A percentile compares a stretch with the other conserved stretches of the same genome.
These are phyloP conservation scores for Carex arenaria DNA, from an alignment of 202 grass and related monocot genomes.

Conservation along the genomic window DNA sequence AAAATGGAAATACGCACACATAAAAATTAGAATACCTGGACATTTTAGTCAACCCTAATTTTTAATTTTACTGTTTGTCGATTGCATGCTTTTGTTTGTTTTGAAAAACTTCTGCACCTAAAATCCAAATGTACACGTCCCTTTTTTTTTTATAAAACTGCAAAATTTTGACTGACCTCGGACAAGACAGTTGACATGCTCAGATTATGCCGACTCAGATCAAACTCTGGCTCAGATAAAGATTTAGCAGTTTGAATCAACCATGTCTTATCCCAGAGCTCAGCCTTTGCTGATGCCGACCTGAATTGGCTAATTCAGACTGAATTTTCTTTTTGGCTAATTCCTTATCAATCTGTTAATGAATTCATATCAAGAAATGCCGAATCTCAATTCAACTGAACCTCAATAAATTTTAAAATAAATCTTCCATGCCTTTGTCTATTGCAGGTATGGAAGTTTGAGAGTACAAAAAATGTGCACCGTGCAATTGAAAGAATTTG, in stretches of 20 bases:
- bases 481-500: conserved; percentile 7
- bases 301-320: background rate
- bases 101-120: background rate
- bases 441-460: conserved; percentile 22
- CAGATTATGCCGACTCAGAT: no score
- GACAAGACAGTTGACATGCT: no score
- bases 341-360: background rate
- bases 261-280: no score
- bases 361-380: background rate
- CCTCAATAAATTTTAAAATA: background rate
- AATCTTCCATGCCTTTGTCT: background rate
- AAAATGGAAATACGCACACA: background rate
- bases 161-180: no score
- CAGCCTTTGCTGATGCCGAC: background rate
- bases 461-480: background rate
- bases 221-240: background rate
- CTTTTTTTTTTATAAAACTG: no score
- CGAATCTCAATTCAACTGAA: background rate
- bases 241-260: background rate
- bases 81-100: background rate
- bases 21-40: background rate
- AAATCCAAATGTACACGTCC: no score
- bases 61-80: background rate
- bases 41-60: background rate
- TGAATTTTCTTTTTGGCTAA: background rate